Evolutionary conservation across 306 rosid genomes (phyloP).

Genomic region (Gastrolobium bilobum): DNA sequence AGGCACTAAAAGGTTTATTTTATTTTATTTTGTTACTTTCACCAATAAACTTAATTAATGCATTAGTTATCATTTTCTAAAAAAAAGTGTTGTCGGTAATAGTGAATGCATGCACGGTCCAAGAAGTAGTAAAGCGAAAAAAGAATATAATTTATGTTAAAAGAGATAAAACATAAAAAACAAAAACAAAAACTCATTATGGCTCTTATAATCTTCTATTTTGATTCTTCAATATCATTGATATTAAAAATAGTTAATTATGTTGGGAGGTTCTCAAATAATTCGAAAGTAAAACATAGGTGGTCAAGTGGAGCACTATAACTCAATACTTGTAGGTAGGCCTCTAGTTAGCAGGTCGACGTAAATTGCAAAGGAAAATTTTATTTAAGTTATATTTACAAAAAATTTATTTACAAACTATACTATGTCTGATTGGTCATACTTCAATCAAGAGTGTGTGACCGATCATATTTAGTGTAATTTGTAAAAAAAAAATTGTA

Average conservation of each 20-base stretch:
- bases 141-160: neutral
- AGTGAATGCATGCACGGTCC: conserved; percentile 13
- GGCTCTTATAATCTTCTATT: neutral
- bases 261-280: neutral
- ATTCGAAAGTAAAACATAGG: too few relatives aligned
- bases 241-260: neutral
- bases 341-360: too few relatives aligned
- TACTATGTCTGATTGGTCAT: too few relatives aligned
- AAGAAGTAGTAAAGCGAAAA: conserved; percentile 10
- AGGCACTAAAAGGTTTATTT: neutral
- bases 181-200: neutral
- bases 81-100: neutral
- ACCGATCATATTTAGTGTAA: too few relatives aligned
- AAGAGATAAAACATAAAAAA: neutral
- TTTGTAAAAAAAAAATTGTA: too few relatives aligned
- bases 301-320: too few relatives aligned
- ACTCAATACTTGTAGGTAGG: too few relatives aligned
- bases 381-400: too few relatives aligned
- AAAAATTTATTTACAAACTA: too few relatives aligned
- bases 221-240: neutral
- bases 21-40: conserved; percentile 1
- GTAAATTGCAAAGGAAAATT: too few relatives aligned
- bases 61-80: conserved; percentile 3
- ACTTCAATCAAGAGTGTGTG: too few relatives aligned
- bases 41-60: conserved; percentile 28